Evolutionary conservation across 139 green algal genomes (phyloP), one percentile per base, ranked within the genome.

Genomic region (Desmodesmus armatus): DNA sequence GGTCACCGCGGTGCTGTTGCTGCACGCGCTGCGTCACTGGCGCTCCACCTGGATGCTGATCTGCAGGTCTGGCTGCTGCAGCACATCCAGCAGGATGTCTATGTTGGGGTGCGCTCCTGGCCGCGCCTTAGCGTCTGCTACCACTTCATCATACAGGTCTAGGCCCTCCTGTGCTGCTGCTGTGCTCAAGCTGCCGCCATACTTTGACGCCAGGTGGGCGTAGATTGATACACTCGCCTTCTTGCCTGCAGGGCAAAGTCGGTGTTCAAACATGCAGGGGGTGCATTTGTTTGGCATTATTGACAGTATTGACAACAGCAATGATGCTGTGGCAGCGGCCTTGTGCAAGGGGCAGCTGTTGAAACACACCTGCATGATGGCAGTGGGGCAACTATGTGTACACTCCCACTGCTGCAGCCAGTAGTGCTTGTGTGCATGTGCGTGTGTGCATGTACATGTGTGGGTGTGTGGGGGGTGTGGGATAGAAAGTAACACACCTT

Each of bases 221-320:
- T 82, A 91, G 63, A 91, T 88, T 19, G 83, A 58, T 25, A 88
- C 65, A 19, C 82, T 88, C 1, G 85, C 78, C 67, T 84, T 87
- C 47, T 88, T 88, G n/a, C 84, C 84, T 23, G 85, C 69, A n/a
- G n/a, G n/a, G n/a, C n/a, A n/a, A n/a, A n/a, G n/a, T n/a, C n/a
- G n/a, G n/a, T n/a, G 19, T 47, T 5, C 19, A 29, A n/a, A n/a
- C n/a, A n/a, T n/a, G n/a, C 27, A 29, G 41, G 3, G 29, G 40
- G 0, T 27, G 47, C 29, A 39, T 63, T 41, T 2, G 60, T 2
- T 37, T 41, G 25, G 29, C 23, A 71, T 39, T 62, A 27, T 15
- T 80, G 37, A 49, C 40, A 49, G 41, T 80, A 27, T 44, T 80
- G 72, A n/a, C n/a, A n/a, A n/a, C n/a, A n/a, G n/a, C n/a, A n/a